These are phyloP conservation scores for Yamadazyma oceani DNA, from an alignment of 1,139 yeast species.

Conservation along the genomic window DNA sequence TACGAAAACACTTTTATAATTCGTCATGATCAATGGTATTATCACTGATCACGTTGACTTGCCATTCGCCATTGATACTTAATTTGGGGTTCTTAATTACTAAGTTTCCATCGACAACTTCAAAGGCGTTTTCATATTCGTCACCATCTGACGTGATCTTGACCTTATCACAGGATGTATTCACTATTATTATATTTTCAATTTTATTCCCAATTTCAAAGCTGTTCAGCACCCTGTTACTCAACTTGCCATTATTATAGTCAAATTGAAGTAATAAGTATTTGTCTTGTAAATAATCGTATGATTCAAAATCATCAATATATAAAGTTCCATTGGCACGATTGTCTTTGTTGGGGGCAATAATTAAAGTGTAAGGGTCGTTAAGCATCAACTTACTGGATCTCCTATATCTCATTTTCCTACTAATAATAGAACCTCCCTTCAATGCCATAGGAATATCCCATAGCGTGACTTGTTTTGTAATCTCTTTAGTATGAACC, in stretches of 20 bases:
- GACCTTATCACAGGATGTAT: conserved; percentile 20
- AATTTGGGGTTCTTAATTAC: conserved; percentile 56
- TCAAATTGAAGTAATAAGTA: conserved; percentile 42
- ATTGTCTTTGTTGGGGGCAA: conserved; percentile 56
- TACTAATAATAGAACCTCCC: conserved; percentile 74
- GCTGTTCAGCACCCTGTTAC: conserved; percentile 4
- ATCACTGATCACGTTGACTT: conserved; percentile 22
- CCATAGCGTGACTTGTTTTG: conserved; percentile 46
- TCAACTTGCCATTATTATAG: conserved; percentile 11
- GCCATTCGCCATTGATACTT: conserved; percentile 52
- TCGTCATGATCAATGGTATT: conserved; percentile 30
- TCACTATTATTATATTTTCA: conserved; percentile 62
- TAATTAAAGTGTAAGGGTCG: conserved; percentile 81
- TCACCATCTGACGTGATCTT: conserved; percentile 14
- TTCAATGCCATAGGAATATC: conserved; percentile 72
- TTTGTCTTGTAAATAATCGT: conserved; percentile 52
- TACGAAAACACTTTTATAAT: conserved; percentile 24
- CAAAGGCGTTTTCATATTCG: neutral
- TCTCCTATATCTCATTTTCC: conserved; percentile 75
- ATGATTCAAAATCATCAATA: conserved; percentile 83
- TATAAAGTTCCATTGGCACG: conserved; percentile 59
- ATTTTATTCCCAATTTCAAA: conserved; percentile 33
- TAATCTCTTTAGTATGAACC: conserved; percentile 17
- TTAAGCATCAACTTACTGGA: conserved; percentile 71
- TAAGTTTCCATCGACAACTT: conserved; percentile 32